Evolutionary conservation across 2,329 filamentous ascomycete genomes (phyloP).

Genomic region (Dichotomopilus funicola): DNA sequence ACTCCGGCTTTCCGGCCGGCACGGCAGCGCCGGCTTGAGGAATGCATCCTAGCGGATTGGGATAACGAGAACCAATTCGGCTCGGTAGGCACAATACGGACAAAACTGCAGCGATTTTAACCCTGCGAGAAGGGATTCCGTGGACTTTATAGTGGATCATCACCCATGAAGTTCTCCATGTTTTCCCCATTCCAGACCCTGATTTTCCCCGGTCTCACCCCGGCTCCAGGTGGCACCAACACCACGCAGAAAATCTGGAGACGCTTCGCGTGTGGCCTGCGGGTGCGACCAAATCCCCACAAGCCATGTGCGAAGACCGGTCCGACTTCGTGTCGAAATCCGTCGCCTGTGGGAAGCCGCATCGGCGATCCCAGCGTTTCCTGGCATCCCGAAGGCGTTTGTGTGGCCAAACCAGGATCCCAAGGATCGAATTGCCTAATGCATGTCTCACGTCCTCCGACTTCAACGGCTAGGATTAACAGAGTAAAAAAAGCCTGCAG

Average conservation of each 20-base stretch:
- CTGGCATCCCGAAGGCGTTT: not conserved
- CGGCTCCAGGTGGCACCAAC: not conserved
- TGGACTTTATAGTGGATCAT: too few species aligned
- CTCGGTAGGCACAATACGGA: too few species aligned
- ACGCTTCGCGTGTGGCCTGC: not conserved
- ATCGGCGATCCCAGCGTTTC: not conserved
- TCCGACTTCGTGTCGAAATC: not conserved
- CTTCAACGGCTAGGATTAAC: too few species aligned
- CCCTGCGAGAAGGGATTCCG: too few species aligned
- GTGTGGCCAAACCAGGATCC: not conserved
- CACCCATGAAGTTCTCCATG: not conserved
- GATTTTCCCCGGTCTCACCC: not conserved
- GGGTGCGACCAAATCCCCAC: constrained; percentile 1
- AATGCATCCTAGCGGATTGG: too few species aligned
- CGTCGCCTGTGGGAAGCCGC: not conserved
- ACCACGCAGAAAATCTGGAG: constrained; percentile 4
- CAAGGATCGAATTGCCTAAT: not conserved
- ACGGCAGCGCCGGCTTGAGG: too few species aligned
- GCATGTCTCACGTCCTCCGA: not conserved
- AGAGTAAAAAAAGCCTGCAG: too few species aligned
- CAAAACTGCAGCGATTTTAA: too few species aligned
- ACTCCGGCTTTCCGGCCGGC: too few species aligned
- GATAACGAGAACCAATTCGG: too few species aligned
- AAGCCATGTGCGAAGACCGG: constrained; percentile 2
- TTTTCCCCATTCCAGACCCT: constrained; percentile 5